Evolutionary conservation across 2,329 filamentous ascomycete genomes (phyloP).

Genomic region (Peltaster fructicola): DNA sequence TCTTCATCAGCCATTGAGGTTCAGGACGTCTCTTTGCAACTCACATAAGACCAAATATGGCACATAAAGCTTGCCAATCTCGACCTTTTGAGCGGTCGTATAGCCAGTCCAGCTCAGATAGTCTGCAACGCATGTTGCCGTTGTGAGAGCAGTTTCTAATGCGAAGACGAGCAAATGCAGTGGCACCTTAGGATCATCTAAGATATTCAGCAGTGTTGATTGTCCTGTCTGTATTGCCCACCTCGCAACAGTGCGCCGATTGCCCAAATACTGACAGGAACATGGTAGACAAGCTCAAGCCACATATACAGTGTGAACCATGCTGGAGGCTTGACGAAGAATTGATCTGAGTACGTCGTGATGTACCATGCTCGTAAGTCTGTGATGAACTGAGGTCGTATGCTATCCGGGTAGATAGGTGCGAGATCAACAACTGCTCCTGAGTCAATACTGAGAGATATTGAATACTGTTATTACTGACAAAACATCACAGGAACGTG

Average conservation of each 20-base stretch:
- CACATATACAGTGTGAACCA: slow-evolving; percentile 42
- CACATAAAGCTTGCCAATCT: slow-evolving; percentile 35
- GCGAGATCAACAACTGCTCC: slow-evolving; percentile 42
- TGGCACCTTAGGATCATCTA: slow-evolving; percentile 39
- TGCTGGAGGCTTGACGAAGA: slow-evolving; percentile 40
- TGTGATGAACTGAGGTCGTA: slow-evolving; percentile 33
- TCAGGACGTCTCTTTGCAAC: too few species aligned
- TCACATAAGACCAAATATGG: slow-evolving; percentile 39
- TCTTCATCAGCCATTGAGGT: too few species aligned
- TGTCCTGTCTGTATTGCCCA: slow-evolving; percentile 17
- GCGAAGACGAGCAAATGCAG: slow-evolving; percentile 43
- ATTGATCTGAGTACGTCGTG: slow-evolving; percentile 42
- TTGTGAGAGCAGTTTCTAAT: slow-evolving; percentile 42
- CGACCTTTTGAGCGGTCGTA: slow-evolving; percentile 27
- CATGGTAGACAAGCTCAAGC: slow-evolving; percentile 43
- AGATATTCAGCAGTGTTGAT: background rate
- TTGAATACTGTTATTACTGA: slow-evolving; percentile 18
- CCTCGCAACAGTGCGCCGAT: slow-evolving; percentile 35
- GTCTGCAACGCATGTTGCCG: slow-evolving; percentile 44
- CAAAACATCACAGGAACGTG: slow-evolving; percentile 45
- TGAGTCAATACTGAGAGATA: slow-evolving; percentile 1
- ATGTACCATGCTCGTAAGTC: slow-evolving; percentile 40
- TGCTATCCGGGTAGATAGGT: slow-evolving; percentile 35
- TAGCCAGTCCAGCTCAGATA: slow-evolving; percentile 38
- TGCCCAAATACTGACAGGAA: slow-evolving; percentile 43